Conservation (phyloP, 768 basidiomycete genomes). For the Gelatoporia subvermispora region DNA sequence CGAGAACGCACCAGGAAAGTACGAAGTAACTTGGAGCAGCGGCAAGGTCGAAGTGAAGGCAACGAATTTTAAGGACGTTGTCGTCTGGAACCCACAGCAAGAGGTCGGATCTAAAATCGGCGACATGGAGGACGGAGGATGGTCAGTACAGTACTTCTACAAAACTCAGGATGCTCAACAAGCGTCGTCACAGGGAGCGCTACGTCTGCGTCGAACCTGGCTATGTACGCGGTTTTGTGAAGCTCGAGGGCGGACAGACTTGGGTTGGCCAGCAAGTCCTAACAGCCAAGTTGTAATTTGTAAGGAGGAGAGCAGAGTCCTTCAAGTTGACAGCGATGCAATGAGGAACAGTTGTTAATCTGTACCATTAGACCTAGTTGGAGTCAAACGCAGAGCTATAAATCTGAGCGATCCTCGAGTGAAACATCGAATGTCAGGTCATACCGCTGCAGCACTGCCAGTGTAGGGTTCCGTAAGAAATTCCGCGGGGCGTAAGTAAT, state of each 20-base stretch:
- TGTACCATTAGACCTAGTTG: too few relatives aligned
- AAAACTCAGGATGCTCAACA: conserved; percentile 4
- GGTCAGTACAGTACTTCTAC: conserved; percentile 42
- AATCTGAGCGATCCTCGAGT: too few relatives aligned
- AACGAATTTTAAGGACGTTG: conserved; percentile 67
- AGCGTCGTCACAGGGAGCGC: conserved; percentile 48
- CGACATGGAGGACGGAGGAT: conserved; percentile 90
- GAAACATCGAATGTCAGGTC: too few relatives aligned
- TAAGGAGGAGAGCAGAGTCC: neutral
- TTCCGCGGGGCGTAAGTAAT: too few relatives aligned
- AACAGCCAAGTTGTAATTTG: conserved; percentile 28
- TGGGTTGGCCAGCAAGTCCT: conserved; percentile 79
- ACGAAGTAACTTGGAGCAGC: conserved; percentile 55
- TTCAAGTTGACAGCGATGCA: too few relatives aligned
- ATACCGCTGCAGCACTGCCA: too few relatives aligned
- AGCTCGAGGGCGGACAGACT: conserved; percentile 54
- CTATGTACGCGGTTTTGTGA: conserved; percentile 67
- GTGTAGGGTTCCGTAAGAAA: too few relatives aligned
- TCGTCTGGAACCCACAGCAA: conserved; percentile 91
- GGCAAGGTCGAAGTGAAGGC: conserved; percentile 51
- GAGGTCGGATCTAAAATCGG: conserved; percentile 65
- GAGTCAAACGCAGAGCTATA: too few relatives aligned
- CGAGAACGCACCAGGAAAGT: conserved; percentile 52
- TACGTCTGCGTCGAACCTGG: conserved; percentile 95
- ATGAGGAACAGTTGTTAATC: too few relatives aligned